Conservation (phyloP, 768 basidiomycete species). For the Cystofilobasidium macerans region DNA sequence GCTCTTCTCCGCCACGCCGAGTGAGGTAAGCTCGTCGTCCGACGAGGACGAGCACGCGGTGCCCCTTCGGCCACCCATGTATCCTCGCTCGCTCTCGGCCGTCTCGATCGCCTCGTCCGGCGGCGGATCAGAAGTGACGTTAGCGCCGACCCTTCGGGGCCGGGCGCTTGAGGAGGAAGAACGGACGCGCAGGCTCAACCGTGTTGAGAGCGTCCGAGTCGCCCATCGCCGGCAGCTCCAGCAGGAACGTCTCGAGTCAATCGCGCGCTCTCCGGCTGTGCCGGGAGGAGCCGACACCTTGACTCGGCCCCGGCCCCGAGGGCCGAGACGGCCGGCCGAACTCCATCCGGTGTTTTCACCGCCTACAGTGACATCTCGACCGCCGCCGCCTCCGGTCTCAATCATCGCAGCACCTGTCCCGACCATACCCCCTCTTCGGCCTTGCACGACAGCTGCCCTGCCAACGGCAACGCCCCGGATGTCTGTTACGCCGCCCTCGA, state of each 20-base stretch:
- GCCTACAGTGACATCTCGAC: too few relatives aligned
- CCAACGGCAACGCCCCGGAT: too few relatives aligned
- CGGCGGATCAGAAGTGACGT: not conserved
- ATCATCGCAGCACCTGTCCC: too few relatives aligned
- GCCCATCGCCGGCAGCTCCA: not conserved
- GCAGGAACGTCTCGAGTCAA: not conserved
- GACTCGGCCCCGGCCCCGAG: not conserved
- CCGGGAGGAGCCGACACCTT: not conserved
- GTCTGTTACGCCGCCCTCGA: too few relatives aligned
- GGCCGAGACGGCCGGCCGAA: too few relatives aligned
- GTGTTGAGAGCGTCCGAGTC: not conserved
- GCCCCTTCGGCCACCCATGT: not conserved
- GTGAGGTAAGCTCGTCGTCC: not conserved
- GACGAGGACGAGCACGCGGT: not conserved
- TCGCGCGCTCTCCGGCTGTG: not conserved
- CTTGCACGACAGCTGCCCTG: too few relatives aligned
- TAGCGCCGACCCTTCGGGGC: not conserved
- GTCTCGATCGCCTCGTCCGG: conserved; percentile 2
- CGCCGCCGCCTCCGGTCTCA: too few relatives aligned
- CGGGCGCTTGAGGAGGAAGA: conserved; percentile 1
- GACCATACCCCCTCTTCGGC: too few relatives aligned
- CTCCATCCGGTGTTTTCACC: too few relatives aligned
- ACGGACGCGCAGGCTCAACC: not conserved
- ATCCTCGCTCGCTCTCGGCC: not conserved
- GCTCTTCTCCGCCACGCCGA: not conserved